Evolutionary conservation across 2,329 filamentous ascomycete genomes (phyloP).

Genomic region (Colletotrichum graminicola): DNA sequence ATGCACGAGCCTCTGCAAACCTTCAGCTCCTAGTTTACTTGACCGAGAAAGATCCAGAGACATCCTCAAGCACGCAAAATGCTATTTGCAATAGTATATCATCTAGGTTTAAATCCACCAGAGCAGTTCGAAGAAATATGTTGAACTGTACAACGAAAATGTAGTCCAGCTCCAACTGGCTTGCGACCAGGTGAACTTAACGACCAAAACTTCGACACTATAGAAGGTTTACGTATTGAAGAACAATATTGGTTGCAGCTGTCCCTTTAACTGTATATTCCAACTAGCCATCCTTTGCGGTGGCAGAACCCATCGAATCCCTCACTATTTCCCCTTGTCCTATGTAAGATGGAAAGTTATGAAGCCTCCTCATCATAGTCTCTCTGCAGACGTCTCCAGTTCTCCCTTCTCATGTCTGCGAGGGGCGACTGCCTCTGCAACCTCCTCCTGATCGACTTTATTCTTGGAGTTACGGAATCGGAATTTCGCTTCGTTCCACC

Average conservation of each 20-base stretch:
- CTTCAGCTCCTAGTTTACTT: too few species aligned
- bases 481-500: slow-evolving; percentile 28
- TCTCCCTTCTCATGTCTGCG: neutral
- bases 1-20: too few species aligned
- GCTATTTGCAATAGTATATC: too few species aligned
- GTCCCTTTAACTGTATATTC: neutral
- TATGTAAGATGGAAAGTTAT: neutral
- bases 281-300: neutral
- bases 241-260: neutral
- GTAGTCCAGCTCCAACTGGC: too few species aligned
- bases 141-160: too few species aligned
- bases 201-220: neutral
- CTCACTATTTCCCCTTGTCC: neutral
- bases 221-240: neutral
- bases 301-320: neutral
- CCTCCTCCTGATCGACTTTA: neutral
- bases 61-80: too few species aligned
- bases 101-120: neutral
- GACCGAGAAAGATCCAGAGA: too few species aligned
- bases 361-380: neutral
- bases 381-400: neutral
- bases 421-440: neutral
- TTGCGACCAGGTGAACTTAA: too few species aligned
- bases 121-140: too few species aligned
- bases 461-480: slow-evolving; percentile 5